A percentile compares a stretch with the other conserved stretches of the same genome.
Conservation (phyloP, 495 filamentous ascomycete genomes). For the Usnea hakonensis region DNA sequence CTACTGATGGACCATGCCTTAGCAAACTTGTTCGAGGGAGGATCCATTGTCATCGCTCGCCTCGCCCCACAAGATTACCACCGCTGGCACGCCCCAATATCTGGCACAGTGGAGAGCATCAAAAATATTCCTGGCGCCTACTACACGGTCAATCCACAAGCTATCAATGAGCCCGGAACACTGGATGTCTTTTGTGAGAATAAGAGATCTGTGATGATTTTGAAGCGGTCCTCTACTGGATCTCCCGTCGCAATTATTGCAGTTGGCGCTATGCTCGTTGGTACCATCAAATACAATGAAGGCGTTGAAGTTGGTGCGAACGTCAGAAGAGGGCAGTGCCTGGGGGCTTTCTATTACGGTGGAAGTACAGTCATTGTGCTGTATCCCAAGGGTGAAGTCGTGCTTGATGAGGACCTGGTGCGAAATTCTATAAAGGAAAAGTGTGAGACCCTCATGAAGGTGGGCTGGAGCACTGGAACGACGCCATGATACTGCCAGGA, state of each 20-base stretch:
- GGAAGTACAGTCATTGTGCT: constrained; percentile 37
- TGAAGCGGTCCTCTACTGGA: constrained; percentile 29
- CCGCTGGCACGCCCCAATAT: constrained; percentile 41
- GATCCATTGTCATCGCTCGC: constrained; percentile 36
- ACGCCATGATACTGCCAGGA: not conserved
- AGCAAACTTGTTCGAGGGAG: constrained; percentile 32
- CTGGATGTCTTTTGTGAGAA: constrained; percentile 42
- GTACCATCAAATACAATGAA: constrained; percentile 34
- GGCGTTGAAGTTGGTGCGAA: constrained; percentile 27
- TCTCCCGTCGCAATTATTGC: constrained; percentile 33
- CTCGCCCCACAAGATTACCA: constrained; percentile 42
- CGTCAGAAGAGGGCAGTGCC: constrained; percentile 35
- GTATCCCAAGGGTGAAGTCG: constrained; percentile 33
- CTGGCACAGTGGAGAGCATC: constrained; percentile 29
- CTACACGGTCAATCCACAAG: constrained; percentile 40
- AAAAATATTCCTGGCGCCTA: constrained; percentile 31
- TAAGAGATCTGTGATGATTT: constrained; percentile 33
- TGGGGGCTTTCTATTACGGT: constrained; percentile 38
- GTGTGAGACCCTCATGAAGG: constrained; percentile 17
- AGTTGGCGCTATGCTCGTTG: constrained; percentile 39
- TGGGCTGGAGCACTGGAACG: constrained; percentile 12
- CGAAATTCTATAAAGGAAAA: constrained; percentile 10
- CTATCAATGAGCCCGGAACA: constrained; percentile 36
- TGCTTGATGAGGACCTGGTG: constrained; percentile 35
- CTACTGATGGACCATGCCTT: constrained; percentile 32